Percentiles rank a stretch among this genome's conserved stretches.
Evolutionary conservation across 805 yeast species (phyloP).

Genomic region (Starmerella sp.): DNA sequence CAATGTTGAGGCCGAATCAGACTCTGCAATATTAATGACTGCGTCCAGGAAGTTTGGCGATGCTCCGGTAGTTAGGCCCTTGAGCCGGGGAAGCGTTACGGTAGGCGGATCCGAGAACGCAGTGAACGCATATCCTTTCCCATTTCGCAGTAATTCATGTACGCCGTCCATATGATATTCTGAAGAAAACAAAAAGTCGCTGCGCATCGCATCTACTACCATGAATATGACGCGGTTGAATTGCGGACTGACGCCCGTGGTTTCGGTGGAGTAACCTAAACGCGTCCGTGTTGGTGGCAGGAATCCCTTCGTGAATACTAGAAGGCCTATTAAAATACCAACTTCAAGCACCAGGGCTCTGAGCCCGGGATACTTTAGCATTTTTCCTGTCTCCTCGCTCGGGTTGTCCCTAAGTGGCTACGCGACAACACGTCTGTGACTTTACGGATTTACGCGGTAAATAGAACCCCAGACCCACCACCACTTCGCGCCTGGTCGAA

Average conservation of each 20-base stretch:
- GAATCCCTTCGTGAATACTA: conserved; percentile 68
- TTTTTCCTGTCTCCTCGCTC: neutral
- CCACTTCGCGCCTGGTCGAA: neutral
- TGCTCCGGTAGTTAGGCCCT: conserved; percentile 67
- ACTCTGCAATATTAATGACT: conserved; percentile 84
- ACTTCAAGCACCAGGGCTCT: conserved; percentile 9
- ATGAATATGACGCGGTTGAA: conserved; percentile 64
- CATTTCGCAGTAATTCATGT: conserved; percentile 51
- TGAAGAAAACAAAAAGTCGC: conserved; percentile 69
- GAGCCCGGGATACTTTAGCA: neutral
- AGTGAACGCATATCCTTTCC: conserved; percentile 76
- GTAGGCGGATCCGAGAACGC: conserved; percentile 94
- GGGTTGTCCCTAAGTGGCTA: neutral
- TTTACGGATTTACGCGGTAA: no score
- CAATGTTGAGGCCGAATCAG: conserved; percentile 59
- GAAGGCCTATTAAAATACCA: conserved; percentile 43
- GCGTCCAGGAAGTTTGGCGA: conserved; percentile 93
- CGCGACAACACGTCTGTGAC: no score
- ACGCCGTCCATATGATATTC: conserved; percentile 55
- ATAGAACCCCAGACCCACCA: no score
- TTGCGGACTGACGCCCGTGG: conserved; percentile 29
- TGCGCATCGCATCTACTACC: conserved; percentile 86
- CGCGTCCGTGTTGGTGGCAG: conserved; percentile 80
- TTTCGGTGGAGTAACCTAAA: conserved; percentile 37
- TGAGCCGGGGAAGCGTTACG: conserved; percentile 85